Evolutionary conservation across 768 basidiomycete species (phyloP).

Genomic region (Mycena pura): DNA sequence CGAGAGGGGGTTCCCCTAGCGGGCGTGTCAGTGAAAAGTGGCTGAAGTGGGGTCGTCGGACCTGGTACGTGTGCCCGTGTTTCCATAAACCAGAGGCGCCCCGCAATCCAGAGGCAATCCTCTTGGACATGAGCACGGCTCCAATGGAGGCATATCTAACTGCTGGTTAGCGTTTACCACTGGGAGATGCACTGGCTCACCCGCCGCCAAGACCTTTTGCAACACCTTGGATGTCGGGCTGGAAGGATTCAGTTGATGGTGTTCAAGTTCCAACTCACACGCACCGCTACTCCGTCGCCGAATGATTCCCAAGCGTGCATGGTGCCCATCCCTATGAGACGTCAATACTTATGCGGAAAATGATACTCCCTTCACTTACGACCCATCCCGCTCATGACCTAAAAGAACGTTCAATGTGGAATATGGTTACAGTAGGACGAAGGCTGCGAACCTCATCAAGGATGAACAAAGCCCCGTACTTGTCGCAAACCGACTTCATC

Average conservation of each 20-base stretch:
- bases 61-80: conserved; percentile 89
- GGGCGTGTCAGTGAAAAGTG: neutral
- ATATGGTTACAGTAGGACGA: neutral
- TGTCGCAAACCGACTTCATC: conserved; percentile 83
- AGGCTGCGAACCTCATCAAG: conserved; percentile 70
- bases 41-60: conserved; percentile 25
- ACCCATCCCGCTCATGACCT: conserved; percentile 91
- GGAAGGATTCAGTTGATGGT: neutral
- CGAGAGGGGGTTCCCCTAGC: conserved; percentile 72
- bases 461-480: conserved; percentile 79
- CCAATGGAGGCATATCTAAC: conserved; percentile 81
- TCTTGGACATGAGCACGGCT: conserved; percentile 77
- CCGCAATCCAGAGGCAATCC: conserved; percentile 72
- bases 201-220: conserved; percentile 93
- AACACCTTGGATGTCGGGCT: conserved; percentile 88
- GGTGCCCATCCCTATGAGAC: conserved; percentile 78
- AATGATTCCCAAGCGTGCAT: conserved; percentile 87
- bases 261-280: conserved; percentile 17
- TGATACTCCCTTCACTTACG: conserved; percentile 64
- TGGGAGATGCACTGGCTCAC: conserved; percentile 43
- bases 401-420: neutral
- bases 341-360: neutral
- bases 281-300: conserved; percentile 70
- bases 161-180: neutral
- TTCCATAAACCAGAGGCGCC: conserved; percentile 77